Evolutionary conservation across 257 asterid genomes (phyloP).

Genomic region (Linaria vulgaris): DNA sequence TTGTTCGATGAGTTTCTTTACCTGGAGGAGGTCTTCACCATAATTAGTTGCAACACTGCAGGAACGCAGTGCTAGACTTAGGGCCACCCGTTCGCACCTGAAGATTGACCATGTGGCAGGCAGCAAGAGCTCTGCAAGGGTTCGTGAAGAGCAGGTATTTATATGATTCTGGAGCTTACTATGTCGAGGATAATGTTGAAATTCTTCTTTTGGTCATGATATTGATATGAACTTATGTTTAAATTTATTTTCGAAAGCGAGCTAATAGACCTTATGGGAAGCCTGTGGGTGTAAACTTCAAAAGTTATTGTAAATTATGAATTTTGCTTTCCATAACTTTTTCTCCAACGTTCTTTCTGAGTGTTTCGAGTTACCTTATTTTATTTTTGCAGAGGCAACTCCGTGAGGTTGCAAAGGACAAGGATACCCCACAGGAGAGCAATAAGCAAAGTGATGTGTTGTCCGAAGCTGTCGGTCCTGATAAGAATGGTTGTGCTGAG

Average conservation of each 20-base stretch:
- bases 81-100: conserved; percentile 33
- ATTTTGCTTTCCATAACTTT: conserved; percentile 9
- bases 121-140: conserved; percentile 40
- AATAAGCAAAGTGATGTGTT: conserved; percentile 15
- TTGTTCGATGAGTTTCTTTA: neutral
- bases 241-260: too few species aligned
- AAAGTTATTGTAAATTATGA: conserved; percentile 35
- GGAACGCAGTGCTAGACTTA: conserved; percentile 41
- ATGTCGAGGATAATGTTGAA: neutral
- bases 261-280: conserved; percentile 39
- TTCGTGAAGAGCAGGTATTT: conserved; percentile 45
- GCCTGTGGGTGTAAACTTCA: conserved; percentile 38
- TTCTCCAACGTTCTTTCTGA: neutral
- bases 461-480: conserved; percentile 26
- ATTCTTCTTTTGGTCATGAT: neutral
- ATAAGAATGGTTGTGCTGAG: conserved; percentile 22
- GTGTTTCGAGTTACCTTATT: neutral
- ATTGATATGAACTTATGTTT: conserved; percentile 37
- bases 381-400: conserved; percentile 21
- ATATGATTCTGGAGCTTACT: conserved; percentile 5
- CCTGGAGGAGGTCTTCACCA: neutral
- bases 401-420: too few species aligned
- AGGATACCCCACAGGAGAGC: conserved; percentile 17
- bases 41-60: conserved; percentile 6
- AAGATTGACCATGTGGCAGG: conserved; percentile 36